Conservation (phyloP, 2,329 filamentous ascomycete species). For the Iodosphaeria phyllophila region DNA sequence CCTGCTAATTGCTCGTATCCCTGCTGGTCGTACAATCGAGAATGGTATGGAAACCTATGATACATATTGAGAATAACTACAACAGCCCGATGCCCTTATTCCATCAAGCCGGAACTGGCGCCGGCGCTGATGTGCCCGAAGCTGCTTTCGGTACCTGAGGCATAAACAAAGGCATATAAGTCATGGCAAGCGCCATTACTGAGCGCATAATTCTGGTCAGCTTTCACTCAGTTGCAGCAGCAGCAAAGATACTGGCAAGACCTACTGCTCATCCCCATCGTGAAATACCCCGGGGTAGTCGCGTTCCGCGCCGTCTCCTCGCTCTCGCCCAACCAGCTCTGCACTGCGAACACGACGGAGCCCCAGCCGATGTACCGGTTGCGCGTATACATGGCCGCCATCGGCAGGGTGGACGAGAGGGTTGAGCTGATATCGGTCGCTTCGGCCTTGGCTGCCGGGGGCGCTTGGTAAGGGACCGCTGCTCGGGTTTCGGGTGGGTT, state of each 20-base stretch:
- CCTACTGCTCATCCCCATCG: slow-evolving; percentile 62
- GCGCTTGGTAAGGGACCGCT: slow-evolving; percentile 84
- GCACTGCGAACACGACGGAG: slow-evolving; percentile 53
- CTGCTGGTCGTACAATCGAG: no score
- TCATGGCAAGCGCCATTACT: slow-evolving; percentile 41
- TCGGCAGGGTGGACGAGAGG: slow-evolving; percentile 63
- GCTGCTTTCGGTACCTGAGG: slow-evolving; percentile 20
- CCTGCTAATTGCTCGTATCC: no score
- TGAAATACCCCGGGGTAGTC: slow-evolving; percentile 51
- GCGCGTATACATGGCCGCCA: slow-evolving; percentile 88
- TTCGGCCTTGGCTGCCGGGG: slow-evolving; percentile 41
- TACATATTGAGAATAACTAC: no score
- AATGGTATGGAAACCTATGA: no score
- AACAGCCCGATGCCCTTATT: neutral
- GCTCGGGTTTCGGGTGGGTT: no score
- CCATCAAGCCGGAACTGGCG: neutral
- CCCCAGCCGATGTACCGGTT: slow-evolving; percentile 66
- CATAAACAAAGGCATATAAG: slow-evolving; percentile 31
- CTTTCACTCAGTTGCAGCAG: neutral
- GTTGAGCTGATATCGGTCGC: slow-evolving; percentile 54
- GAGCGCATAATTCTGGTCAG: slow-evolving; percentile 1
- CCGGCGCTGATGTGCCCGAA: neutral
- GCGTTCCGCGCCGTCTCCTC: slow-evolving; percentile 44
- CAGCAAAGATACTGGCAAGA: no score
- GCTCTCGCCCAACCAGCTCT: slow-evolving; percentile 63